Base-by-base conservation (phyloP, 441 rosid genomes). In the Biscutella laevigata region DNA sequence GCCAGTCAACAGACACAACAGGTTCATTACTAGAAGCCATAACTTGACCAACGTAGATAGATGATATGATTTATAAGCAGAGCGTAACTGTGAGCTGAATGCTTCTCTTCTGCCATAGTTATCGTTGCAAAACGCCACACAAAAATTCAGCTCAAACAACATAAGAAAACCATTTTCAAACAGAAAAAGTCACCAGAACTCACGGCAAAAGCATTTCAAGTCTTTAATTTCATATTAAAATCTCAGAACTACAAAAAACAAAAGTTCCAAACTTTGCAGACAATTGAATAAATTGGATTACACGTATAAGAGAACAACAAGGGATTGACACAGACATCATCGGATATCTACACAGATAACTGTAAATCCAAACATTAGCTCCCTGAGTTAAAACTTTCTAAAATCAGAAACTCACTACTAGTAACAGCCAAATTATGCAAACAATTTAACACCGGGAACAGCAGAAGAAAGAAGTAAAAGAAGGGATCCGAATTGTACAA, bases 1-100 rank as follows among this genome's bases (percentile, higher is more conserved):
- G 95, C 99, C 99, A 86, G 72, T 86, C 95, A 50, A 77, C 95
- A 39, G 95, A 88, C 59, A 86, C 84, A 58, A 84, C 84, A 19
- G 97, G 87, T 29, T 81, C 90, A 41, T 45, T 70, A 6, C 73
- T 61, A 58, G 74, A 81, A 68, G 85, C 88, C 89, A 83, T 83
- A 22, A 57, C 59, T 51, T 47, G 64, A 69, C 67, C 43, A 74
- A 43, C 37, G 57, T 26, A 54, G 38, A 53, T 6, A 69, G 70
- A 54, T 57, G 62, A 37, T 59, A 44, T 13, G 62, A 36, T 69
- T 26, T 12, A 62, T 22, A 38, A 10, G 33, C 5, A 36, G 73
- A 49, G 39, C 25, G 47, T 44, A 69, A 72, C 66, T 33, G 62
- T 4, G 51, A 11, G 20, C 49, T 53, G 67, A 74, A 45, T 27